Evolutionary conservation across 352 stramenopile genomes (phyloP), one percentile per base, ranked within the genome.

Genomic region (Globisporangium megalacanthum): DNA sequence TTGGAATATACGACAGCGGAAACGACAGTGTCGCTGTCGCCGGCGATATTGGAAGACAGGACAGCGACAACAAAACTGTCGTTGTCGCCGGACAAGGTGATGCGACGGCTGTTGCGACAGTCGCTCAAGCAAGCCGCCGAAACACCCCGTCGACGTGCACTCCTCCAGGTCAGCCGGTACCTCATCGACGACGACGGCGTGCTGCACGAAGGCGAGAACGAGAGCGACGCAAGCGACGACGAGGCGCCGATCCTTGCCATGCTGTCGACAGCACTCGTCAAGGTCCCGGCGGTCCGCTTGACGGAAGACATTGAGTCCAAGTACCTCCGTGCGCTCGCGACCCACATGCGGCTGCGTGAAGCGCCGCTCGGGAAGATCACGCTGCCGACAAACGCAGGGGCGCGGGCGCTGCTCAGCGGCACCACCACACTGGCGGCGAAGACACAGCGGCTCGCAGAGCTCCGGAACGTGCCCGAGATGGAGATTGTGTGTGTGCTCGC

Each of bases 401-500:
- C 4, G 25, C 25, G 25, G 25, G 25, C 25, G 25, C 25, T 29
- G 25, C 25, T 29, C 25, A 29, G 25, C 25, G 25, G 25, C 25
- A 29, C 25, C 25, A 29, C 25, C 25, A 29, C 25, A 4, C 25
- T 29, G 25, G 25, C 25, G 25, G 66, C 87, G 41, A 60, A 67
- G 37, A 61, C 69, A 17, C 36, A 42, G 58, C 8, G 62, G 64
- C 54, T 65, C 52, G 55, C 54, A 11, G 44, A 65, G 48, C 61
- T 76, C n/a, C 52, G 36, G 31, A 46, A 65, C 14, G 62, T 73
- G 49, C 53, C 70, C 1, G 79, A 89, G 62, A 68, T 89, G 44
- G 69, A 75, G 29, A 65, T 86, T 49, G 69, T 89, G 31, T 86
- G 74, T 52, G 49, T 62, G 1, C 61, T 89, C 6, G 69, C 68